Percentiles rank a stretch among this genome's conserved stretches.
phyloP scores from a whole-genome alignment of 345 rosid species.

The Populus ilicifolia region DNA sequence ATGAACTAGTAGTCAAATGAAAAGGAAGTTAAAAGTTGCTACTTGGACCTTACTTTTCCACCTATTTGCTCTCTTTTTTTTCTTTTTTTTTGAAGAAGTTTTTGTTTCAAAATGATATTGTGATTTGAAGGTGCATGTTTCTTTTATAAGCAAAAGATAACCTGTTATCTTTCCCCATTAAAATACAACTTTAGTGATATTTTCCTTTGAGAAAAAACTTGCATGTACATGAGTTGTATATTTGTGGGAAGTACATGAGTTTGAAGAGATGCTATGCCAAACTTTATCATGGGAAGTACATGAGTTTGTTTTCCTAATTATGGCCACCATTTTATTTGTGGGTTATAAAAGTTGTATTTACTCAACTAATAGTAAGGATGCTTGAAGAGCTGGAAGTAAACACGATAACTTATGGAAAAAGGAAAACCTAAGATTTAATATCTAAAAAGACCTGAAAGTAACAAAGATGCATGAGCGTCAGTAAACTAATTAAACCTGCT shows the following conservation, averaged over 20 bases:
- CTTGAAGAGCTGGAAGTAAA: background rate
- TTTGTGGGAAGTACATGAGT: background rate
- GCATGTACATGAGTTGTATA: background rate
- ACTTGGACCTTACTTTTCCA: too few relatives aligned
- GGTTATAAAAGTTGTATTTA: too few relatives aligned
- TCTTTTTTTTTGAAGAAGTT: too few relatives aligned
- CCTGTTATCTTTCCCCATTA: background rate
- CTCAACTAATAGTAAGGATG: background rate
- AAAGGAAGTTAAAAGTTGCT: too few relatives aligned
- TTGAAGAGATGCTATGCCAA: background rate
- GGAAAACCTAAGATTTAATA: background rate
- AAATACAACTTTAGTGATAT: background rate
- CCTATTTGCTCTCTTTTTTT: too few relatives aligned
- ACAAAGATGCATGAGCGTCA: background rate
- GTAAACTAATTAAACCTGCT: background rate
- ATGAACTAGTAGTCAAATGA: too few relatives aligned
- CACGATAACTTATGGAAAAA: background rate
- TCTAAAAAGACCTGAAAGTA: background rate
- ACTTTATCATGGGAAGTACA: background rate
- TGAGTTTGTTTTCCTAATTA: background rate
- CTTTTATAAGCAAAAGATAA: background rate
- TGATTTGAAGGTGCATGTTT: background rate
- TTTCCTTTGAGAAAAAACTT: background rate
- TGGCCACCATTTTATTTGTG: background rate
- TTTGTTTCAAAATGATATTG: background rate